Percentiles rank a stretch among this genome's conserved stretches.
Evolutionary conservation across 2,329 filamentous ascomycete genomes (phyloP).

Genomic region (Cladophialophora immunda): DNA sequence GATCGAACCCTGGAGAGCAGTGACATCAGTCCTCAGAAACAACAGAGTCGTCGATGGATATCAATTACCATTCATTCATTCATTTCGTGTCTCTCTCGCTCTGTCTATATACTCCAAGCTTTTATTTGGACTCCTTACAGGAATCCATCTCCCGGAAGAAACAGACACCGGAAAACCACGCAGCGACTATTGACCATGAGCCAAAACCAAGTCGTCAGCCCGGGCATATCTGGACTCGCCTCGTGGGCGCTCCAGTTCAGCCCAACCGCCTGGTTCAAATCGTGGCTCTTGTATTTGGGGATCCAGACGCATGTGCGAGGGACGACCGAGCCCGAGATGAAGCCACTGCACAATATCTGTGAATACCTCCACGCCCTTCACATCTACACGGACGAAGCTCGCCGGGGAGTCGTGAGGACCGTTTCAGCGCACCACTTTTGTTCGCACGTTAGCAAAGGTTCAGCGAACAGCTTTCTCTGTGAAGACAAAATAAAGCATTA

Average conservation of each 20-base stretch:
- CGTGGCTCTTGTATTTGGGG: slow-evolving; percentile 40
- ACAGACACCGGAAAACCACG: not conserved
- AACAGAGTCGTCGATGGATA: not conserved
- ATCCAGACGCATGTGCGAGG: slow-evolving; percentile 37
- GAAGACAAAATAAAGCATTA: not conserved
- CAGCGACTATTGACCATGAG: slow-evolving; percentile 23
- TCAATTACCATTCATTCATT: not conserved
- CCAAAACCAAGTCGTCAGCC: slow-evolving; percentile 16
- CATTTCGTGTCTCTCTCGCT: not conserved
- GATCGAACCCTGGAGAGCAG: not conserved
- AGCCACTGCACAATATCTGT: slow-evolving; percentile 77
- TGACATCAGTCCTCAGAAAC: not conserved
- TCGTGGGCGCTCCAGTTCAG: slow-evolving; percentile 36
- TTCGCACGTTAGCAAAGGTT: slow-evolving; percentile 73
- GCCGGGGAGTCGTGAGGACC: slow-evolving; percentile 56
- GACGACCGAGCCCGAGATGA: slow-evolving; percentile 60
- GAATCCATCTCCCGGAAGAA: not conserved
- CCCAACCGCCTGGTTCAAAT: slow-evolving; percentile 40
- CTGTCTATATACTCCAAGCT: too few species aligned
- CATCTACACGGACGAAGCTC: slow-evolving; percentile 76
- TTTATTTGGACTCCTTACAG: not conserved
- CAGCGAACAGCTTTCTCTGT: slow-evolving; percentile 12
- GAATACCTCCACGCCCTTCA: slow-evolving; percentile 90
- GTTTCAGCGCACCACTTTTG: slow-evolving; percentile 90
- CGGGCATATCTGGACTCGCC: slow-evolving; percentile 32